These are phyloP conservation scores for Diaporthe caulivora DNA, from an alignment of 2,329 filamentous ascomycete genomes.

Conservation along the genomic window DNA sequence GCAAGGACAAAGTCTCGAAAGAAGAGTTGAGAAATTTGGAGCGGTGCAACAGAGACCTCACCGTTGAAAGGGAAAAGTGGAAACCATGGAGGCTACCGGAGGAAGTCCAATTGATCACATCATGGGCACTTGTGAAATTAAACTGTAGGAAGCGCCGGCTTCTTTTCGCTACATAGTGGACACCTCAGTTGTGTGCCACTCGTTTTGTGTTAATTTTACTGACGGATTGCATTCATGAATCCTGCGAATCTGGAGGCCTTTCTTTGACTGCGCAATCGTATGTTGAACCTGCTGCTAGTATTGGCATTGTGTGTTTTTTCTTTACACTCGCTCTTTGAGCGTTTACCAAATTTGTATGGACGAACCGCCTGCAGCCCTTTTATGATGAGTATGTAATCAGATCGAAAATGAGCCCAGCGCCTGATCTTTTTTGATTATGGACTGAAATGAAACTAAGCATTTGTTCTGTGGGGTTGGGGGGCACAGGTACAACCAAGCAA, in stretches of 20 bases:
- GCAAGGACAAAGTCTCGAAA: neutral
- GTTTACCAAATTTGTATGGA: no score
- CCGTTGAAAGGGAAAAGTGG: neutral
- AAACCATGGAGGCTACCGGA: neutral
- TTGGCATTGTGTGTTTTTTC: no score
- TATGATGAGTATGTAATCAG: no score
- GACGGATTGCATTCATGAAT: neutral
- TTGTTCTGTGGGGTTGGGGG: no score
- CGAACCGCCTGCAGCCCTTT: no score
- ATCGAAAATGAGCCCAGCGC: no score
- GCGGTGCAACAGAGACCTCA: neutral
- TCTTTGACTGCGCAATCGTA: no score
- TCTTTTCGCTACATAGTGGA: neutral
- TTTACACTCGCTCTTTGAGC: no score
- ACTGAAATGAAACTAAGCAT: neutral
- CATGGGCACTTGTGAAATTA: neutral
- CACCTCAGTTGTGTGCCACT: neutral
- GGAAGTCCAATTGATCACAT: neutral
- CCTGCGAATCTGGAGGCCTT: neutral
- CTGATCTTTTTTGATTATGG: no score
- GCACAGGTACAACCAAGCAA: no score
- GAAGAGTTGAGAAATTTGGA: neutral
- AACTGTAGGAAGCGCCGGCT: neutral
- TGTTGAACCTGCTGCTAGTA: no score
- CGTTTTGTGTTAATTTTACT: neutral